phyloP scores from a whole-genome alignment of 2,329 filamentous ascomycete genomes.

The Remersonia thermophila region DNA sequence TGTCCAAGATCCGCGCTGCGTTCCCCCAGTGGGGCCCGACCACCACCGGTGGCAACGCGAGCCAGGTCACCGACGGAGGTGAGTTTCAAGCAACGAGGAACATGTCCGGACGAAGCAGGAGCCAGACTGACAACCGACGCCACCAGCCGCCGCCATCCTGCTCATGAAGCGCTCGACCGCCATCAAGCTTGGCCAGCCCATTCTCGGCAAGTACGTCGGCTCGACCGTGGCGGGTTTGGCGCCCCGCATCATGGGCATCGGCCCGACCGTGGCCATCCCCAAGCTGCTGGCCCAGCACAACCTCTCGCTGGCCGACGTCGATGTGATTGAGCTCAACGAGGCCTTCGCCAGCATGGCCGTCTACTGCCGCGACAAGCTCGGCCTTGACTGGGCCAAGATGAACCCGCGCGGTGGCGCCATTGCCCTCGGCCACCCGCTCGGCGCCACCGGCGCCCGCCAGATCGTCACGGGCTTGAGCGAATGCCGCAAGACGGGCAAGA shows the following conservation, averaged over 20 bases:
- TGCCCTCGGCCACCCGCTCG: constrained; percentile 72
- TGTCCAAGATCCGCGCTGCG: constrained; percentile 77
- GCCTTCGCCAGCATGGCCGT: constrained; percentile 97
- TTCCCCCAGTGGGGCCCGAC: constrained; percentile 81
- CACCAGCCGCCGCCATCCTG: constrained; percentile 61
- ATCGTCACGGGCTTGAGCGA: constrained; percentile 86
- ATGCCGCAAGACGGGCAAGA: constrained; percentile 72
- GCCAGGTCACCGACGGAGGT: constrained; percentile 87
- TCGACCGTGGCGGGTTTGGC: constrained; percentile 83
- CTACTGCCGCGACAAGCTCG: constrained; percentile 68
- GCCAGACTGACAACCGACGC: neutral
- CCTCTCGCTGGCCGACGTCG: constrained; percentile 68
- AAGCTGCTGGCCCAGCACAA: constrained; percentile 78
- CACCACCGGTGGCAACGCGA: constrained; percentile 87
- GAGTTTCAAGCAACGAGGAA: constrained; percentile 17
- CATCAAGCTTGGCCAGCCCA: constrained; percentile 74
- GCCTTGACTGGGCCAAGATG: constrained; percentile 62
- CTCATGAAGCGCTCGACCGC: constrained; percentile 92
- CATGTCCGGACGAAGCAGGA: too few species aligned
- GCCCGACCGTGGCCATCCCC: constrained; percentile 58
- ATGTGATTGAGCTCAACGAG: constrained; percentile 92
- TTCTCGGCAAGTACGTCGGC: constrained; percentile 88
- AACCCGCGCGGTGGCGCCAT: constrained; percentile 74
- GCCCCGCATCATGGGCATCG: constrained; percentile 94
- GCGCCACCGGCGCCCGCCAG: constrained; percentile 63